These are phyloP conservation scores for Teunomyces pallodes DNA, from an alignment of 805 yeast genomes.

Conservation along the genomic window DNA sequence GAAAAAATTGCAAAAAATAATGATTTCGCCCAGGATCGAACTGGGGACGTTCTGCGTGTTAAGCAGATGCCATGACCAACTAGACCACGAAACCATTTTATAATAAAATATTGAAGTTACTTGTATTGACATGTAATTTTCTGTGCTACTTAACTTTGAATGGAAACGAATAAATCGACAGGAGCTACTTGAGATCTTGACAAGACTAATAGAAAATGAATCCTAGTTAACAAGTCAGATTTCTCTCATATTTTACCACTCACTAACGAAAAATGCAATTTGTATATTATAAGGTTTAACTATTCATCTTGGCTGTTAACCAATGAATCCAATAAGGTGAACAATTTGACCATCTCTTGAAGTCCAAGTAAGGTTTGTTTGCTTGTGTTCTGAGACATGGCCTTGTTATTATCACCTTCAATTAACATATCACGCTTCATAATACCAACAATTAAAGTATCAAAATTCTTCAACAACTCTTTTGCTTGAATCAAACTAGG, in stretches of 20 bases:
- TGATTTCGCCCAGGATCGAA: conserved; percentile 99
- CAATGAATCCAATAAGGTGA: conserved; percentile 52
- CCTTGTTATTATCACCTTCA: conserved; percentile 18
- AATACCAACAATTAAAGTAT: conserved; percentile 57
- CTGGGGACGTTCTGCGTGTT: conserved; percentile 99
- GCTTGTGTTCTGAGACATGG: conserved; percentile 20
- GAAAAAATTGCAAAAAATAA: background rate
- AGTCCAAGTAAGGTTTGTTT: conserved; percentile 37
- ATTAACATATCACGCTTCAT: conserved; percentile 54
- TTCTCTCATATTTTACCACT: background rate
- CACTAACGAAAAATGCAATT: background rate
- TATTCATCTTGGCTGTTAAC: conserved; percentile 12
- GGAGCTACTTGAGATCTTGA: too few relatives aligned
- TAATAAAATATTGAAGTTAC: background rate
- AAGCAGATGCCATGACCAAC: conserved; percentile 99
- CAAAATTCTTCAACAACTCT: conserved; percentile 49
- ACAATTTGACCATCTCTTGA: conserved; percentile 52
- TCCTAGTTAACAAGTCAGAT: too few relatives aligned
- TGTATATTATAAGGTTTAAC: background rate
- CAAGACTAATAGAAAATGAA: too few relatives aligned
- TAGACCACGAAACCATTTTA: conserved; percentile 92
- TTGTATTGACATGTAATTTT: too few relatives aligned
- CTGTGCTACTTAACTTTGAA: too few relatives aligned
- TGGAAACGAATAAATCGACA: too few relatives aligned
- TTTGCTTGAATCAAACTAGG: conserved; percentile 54